phyloP scores from a whole-genome alignment of 2,329 filamentous ascomycete species.

The Phyllosticta citribraziliensis region DNA sequence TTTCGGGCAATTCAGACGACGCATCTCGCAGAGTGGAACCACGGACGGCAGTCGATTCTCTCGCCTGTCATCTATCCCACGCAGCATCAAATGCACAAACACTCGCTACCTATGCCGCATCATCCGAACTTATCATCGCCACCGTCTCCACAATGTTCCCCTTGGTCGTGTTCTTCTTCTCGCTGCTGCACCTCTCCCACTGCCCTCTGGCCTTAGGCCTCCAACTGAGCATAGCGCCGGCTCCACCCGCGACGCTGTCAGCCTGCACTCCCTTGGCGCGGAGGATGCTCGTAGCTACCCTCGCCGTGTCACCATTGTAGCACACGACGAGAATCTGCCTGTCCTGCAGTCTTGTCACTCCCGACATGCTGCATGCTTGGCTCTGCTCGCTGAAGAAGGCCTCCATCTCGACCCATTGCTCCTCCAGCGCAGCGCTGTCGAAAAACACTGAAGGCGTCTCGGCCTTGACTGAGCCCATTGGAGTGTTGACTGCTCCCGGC shows the following conservation, averaged over 20 bases:
- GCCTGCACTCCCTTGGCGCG: conserved; percentile 34
- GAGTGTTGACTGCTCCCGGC: conserved; percentile 19
- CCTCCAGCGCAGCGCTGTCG: conserved; percentile 33
- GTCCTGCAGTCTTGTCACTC: conserved; percentile 13
- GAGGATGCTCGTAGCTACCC: conserved; percentile 45
- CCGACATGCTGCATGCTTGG: conserved; percentile 10
- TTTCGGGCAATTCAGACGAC: not conserved
- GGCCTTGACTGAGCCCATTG: conserved; percentile 28
- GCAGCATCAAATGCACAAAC: not conserved
- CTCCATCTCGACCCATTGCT: conserved; percentile 41
- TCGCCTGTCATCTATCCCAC: not conserved
- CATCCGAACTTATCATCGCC: not conserved
- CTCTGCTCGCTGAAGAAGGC: conserved; percentile 24
- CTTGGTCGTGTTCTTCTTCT: not conserved
- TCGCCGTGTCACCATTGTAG: conserved; percentile 45
- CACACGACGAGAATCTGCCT: conserved; percentile 40
- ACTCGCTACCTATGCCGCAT: not conserved
- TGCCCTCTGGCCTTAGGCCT: not conserved
- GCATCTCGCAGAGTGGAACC: not conserved
- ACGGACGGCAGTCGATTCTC: not conserved
- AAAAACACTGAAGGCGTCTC: conserved; percentile 37
- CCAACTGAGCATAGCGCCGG: not conserved
- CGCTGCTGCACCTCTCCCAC: not conserved
- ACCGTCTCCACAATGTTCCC: not conserved
- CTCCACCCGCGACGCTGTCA: conserved; percentile 11